These are phyloP conservation scores for Trichoderma lentiforme DNA, from an alignment of 2,329 filamentous ascomycete genomes.

Conservation along the genomic window DNA sequence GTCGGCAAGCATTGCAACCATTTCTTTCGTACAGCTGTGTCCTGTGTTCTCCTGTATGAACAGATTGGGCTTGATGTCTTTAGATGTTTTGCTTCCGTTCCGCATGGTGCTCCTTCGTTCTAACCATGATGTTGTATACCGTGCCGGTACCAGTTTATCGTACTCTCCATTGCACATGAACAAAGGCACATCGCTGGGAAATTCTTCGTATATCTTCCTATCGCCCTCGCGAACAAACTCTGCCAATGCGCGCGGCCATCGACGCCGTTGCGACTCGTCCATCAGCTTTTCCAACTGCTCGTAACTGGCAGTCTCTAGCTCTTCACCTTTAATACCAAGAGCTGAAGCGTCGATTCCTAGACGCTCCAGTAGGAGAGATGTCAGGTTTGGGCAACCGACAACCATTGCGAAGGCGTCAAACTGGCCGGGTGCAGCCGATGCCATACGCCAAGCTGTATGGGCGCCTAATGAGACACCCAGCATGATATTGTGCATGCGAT, in stretches of 20 bases:
- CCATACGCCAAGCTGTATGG: conserved; percentile 1
- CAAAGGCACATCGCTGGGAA: not conserved
- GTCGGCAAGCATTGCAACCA: conserved; percentile 6
- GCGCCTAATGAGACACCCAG: not conserved
- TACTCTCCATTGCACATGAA: not conserved
- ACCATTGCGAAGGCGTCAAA: conserved; percentile 3
- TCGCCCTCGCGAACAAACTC: not conserved
- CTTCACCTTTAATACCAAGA: not conserved
- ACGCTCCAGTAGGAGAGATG: not conserved
- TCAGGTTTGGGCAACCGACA: conserved; percentile 1
- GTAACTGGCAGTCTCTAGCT: not conserved
- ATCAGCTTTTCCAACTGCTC: not conserved
- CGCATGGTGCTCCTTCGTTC: not conserved
- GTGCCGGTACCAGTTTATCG: not conserved
- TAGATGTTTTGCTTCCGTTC: not conserved
- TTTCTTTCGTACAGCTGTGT: conserved; percentile 10
- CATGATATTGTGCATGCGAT: conserved; percentile 2
- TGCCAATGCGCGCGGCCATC: conserved; percentile 3
- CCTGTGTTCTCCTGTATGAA: conserved; percentile 5
- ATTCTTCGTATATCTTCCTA: not conserved
- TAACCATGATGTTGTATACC: not conserved
- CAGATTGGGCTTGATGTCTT: not conserved
- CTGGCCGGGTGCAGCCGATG: not conserved
- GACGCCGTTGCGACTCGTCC: not conserved
- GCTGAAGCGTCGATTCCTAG: not conserved